These are phyloP conservation scores for Microdochium bolleyi DNA, from an alignment of 2,329 filamentous ascomycete species.

Conservation along the genomic window DNA sequence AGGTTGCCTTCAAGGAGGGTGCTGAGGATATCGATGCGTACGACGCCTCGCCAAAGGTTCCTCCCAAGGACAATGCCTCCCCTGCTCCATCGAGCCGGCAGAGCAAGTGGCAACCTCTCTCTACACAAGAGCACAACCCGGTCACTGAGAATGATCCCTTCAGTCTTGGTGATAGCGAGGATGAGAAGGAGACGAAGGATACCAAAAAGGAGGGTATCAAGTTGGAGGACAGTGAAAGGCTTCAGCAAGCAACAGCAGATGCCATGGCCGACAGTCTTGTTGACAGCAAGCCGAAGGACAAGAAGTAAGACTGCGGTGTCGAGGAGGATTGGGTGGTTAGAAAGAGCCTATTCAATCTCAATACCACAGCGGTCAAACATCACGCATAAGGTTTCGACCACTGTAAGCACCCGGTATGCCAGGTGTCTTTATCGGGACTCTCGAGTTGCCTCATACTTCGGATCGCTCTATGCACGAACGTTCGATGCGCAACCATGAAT, in stretches of 20 bases:
- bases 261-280: conserved; percentile 51
- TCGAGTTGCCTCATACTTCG: too few species aligned
- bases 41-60: conserved; percentile 50
- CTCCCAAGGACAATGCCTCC: conserved; percentile 38
- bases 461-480: too few species aligned
- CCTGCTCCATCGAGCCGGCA: conserved; percentile 49
- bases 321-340: conserved; percentile 8
- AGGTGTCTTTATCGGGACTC: too few species aligned
- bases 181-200: conserved; percentile 73
- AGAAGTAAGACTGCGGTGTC: not conserved
- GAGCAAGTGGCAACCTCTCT: conserved; percentile 97
- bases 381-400: too few species aligned
- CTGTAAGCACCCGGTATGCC: too few species aligned
- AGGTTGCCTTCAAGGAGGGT: conserved; percentile 50
- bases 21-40: conserved; percentile 80
- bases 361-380: too few species aligned
- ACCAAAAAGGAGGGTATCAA: conserved; percentile 32
- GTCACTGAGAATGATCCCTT: conserved; percentile 92
- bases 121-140: conserved; percentile 74
- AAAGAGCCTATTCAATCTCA: too few species aligned
- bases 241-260: conserved; percentile 58
- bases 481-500: too few species aligned
- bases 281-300: conserved; percentile 24
- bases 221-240: conserved; percentile 48
- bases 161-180: conserved; percentile 90